Conservation (phyloP, 768 basidiomycete species). For the Podaxis rugospora region DNA sequence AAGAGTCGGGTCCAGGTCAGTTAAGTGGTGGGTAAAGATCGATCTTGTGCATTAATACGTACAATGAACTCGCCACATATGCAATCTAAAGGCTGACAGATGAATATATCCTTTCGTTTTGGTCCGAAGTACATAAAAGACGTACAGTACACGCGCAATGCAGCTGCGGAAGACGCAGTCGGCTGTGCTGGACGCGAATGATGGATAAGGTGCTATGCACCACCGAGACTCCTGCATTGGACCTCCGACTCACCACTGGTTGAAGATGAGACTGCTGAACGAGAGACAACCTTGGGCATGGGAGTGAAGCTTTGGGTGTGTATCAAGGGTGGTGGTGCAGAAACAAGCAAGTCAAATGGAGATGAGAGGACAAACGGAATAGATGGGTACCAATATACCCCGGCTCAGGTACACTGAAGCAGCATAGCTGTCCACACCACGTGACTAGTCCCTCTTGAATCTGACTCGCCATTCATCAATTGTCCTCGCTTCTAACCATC, state of each 20-base stretch:
- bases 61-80: slow-evolving; percentile 88
- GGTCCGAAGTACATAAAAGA: slow-evolving; percentile 9
- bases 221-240: background rate
- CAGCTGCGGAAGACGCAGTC: slow-evolving; percentile 73
- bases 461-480: slow-evolving; percentile 1
- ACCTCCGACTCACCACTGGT: slow-evolving; percentile 61
- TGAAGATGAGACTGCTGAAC: slow-evolving; percentile 85
- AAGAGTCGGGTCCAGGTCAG: background rate
- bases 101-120: slow-evolving; percentile 14
- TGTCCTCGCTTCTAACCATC: slow-evolving; percentile 8
- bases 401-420: background rate
- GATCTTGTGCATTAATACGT: slow-evolving; percentile 23
- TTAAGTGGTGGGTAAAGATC: background rate
- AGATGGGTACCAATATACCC: no score
- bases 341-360: background rate
- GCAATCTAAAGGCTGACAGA: slow-evolving; percentile 49
- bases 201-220: background rate
- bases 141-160: slow-evolving; percentile 80
- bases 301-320: background rate
- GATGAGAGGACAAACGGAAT: background rate
- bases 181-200: slow-evolving; percentile 52
- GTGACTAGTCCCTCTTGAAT: slow-evolving; percentile 4
- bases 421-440: slow-evolving; percentile 9
- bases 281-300: slow-evolving; percentile 93
- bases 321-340: background rate